Percentiles rank a stretch among this genome's conserved stretches.
Conservation (phyloP, 371 early-diverging fungal species). For the Mortierella sp. region DNA sequence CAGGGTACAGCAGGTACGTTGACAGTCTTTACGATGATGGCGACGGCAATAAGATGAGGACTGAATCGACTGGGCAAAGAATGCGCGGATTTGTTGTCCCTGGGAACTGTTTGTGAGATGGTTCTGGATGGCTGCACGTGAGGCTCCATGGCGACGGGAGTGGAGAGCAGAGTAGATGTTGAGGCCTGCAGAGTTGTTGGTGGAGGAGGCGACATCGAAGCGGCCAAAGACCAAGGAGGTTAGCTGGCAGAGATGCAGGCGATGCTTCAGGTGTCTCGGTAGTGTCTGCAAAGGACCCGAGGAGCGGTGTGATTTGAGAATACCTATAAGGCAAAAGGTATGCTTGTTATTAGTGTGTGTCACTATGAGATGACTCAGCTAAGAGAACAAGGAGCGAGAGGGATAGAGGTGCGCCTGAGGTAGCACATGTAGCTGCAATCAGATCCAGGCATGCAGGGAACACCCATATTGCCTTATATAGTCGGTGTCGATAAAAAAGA, state of each 20-base stretch:
- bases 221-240: constrained; percentile 73
- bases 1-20: constrained; percentile 52
- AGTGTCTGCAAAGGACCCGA: constrained; percentile 59
- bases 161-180: constrained; percentile 44
- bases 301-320: constrained; percentile 65
- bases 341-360: neutral
- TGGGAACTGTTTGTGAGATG: constrained; percentile 27
- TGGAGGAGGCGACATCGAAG: constrained; percentile 65
- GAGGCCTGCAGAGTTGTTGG: constrained; percentile 38
- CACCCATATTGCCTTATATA: constrained; percentile 13
- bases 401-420: neutral
- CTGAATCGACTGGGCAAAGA: constrained; percentile 27
- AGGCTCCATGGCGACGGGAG: constrained; percentile 44
- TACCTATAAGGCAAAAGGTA: constrained; percentile 47
- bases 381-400: neutral
- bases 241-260: constrained; percentile 69
- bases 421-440: neutral
- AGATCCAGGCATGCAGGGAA: neutral
- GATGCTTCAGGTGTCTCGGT: constrained; percentile 64
- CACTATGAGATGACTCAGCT: neutral
- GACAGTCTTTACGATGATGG: constrained; percentile 53
- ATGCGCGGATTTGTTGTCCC: constrained; percentile 26
- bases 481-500: neutral
- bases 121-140: constrained; percentile 37
- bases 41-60: constrained; percentile 49